Percentiles rank a stretch among this genome's conserved stretches.
Evolutionary conservation across 768 basidiomycete species (phyloP).

Genomic region (Auricularia sp.): DNA sequence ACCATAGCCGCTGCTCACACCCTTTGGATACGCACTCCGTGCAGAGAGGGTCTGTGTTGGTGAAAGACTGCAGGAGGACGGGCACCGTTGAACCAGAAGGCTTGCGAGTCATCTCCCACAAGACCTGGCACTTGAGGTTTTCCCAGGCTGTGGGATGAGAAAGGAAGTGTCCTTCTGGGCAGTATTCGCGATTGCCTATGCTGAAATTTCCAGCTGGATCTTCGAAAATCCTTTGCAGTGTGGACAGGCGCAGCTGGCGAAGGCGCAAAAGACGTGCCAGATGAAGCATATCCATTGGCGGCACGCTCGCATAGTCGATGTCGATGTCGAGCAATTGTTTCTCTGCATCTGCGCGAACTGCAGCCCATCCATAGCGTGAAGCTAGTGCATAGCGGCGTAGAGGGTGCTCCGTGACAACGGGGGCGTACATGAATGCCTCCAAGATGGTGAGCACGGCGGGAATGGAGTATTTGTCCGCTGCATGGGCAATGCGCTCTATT

Average conservation of each 20-base stretch:
- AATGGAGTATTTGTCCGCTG: background rate
- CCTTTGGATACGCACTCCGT: no score
- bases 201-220: background rate
- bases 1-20: no score
- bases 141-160: no score
- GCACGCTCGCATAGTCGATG: background rate
- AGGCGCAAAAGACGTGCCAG: background rate
- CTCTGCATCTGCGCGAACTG: background rate
- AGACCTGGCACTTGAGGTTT: no score
- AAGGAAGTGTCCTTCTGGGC: no score
- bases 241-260: background rate
- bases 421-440: background rate
- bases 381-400: background rate
- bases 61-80: no score
- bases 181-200: no score
- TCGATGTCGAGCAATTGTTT: background rate
- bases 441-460: background rate
- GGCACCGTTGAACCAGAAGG: no score
- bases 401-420: background rate
- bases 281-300: background rate
- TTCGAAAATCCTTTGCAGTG: background rate
- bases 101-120: no score
- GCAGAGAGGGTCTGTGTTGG: no score
- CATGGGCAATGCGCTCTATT: background rate
- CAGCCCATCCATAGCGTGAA: background rate